A percentile compares a stretch with the other conserved stretches of the same genome.
These are phyloP conservation scores for Rhipidocladum racemiflorum DNA, from an alignment of 176 grass and related monocot species.

Conservation along the genomic window DNA sequence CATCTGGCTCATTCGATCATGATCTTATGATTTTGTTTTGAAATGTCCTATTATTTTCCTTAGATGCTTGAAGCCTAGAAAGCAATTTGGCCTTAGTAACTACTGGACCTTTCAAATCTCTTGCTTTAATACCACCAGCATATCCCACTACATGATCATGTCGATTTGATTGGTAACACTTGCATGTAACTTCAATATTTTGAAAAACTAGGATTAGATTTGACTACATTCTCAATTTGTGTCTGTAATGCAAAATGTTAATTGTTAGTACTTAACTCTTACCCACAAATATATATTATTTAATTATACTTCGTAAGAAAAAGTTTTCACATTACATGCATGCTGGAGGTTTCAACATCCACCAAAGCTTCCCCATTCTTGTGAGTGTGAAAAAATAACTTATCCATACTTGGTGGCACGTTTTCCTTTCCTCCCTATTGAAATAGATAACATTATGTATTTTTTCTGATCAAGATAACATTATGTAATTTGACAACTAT, in stretches of 20 bases:
- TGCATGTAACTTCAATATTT: neutral
- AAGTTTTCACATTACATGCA: neutral
- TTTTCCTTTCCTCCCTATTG: slow-evolving; percentile 3
- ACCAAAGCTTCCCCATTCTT: neutral
- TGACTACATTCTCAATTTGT: neutral
- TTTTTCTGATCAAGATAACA: neutral
- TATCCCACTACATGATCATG: neutral
- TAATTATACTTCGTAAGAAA: too few relatives aligned
- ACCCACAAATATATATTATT: too few relatives aligned
- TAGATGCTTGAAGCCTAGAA: neutral
- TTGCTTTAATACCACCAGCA: too few relatives aligned
- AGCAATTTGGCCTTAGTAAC: too few relatives aligned
- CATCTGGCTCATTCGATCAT: too few relatives aligned
- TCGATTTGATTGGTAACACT: neutral
- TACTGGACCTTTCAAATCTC: too few relatives aligned
- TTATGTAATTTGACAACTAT: neutral
- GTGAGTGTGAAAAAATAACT: neutral
- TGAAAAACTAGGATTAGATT: neutral
- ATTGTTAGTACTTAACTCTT: too few relatives aligned
- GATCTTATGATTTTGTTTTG: neutral
- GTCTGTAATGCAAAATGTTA: neutral
- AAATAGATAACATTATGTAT: neutral
- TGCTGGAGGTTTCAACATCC: neutral
- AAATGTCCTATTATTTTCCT: neutral
- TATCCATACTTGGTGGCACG: neutral